Evolutionary conservation across 495 filamentous ascomycete genomes (phyloP).

Genomic region (Daldinia childiae): DNA sequence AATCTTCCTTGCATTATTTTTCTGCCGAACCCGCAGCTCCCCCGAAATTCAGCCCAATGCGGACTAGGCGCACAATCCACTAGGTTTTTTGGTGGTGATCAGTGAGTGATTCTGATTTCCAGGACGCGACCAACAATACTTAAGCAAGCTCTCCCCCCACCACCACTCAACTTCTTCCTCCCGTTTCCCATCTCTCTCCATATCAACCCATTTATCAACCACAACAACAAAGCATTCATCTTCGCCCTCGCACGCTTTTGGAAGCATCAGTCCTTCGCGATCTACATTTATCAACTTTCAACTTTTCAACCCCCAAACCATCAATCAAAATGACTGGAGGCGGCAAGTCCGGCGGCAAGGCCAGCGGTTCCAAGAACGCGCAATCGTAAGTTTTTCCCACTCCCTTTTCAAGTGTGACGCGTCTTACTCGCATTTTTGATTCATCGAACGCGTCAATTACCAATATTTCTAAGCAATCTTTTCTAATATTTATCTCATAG

Average conservation of each 20-base stretch:
- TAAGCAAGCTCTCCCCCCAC: constrained; percentile 61
- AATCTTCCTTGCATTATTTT: constrained; percentile 38
- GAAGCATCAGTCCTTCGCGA: constrained; percentile 31
- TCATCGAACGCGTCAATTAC: not conserved
- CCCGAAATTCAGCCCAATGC: constrained; percentile 44
- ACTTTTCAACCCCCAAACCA: constrained; percentile 44
- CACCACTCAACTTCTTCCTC: constrained; percentile 49
- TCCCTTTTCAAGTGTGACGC: constrained; percentile 2
- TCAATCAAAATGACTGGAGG: constrained; percentile 93
- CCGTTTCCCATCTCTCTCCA: constrained; percentile 49
- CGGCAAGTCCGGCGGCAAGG: constrained; percentile 99
- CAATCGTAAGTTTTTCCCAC: constrained; percentile 79
- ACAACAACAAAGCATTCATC: constrained; percentile 24
- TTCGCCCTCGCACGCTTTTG: constrained; percentile 26
- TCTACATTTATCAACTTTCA: constrained; percentile 44
- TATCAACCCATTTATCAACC: constrained; percentile 32
- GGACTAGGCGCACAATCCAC: constrained; percentile 54
- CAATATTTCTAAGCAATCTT: not conserved
- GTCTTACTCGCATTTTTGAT: not conserved
- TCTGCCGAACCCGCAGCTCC: constrained; percentile 30
- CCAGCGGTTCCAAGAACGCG: constrained; percentile 93
- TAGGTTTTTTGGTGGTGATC: constrained; percentile 58
- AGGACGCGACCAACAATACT: constrained; percentile 62
- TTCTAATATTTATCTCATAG: constrained; percentile 57
- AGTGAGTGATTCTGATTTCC: constrained; percentile 52